Evolutionary conservation across 441 rosid genomes (phyloP).

Genomic region (Jatropha multifida): DNA sequence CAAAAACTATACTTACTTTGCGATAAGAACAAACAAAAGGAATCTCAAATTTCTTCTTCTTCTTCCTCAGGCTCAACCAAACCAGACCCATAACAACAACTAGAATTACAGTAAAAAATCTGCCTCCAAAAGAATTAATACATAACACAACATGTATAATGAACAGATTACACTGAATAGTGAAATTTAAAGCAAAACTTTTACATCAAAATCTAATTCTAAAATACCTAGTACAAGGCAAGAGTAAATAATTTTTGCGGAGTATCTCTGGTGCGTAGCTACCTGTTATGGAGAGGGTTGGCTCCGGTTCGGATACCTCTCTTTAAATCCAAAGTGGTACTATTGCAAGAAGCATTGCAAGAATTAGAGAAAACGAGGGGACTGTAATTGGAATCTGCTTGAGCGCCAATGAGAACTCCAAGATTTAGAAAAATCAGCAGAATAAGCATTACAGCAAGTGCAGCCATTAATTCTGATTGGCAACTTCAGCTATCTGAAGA

Average conservation of each 20-base stretch:
- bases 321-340: slow-evolving; percentile 32
- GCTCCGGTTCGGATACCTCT: slow-evolving; percentile 45
- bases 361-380: slow-evolving; percentile 4
- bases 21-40: not conserved
- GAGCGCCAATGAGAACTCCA: slow-evolving; percentile 3
- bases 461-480: slow-evolving; percentile 19
- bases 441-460: slow-evolving; percentile 21
- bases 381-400: not conserved
- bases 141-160: no score
- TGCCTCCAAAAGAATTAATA: no score
- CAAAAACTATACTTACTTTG: not conserved
- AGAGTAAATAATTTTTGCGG: no score
- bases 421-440: slow-evolving; percentile 28
- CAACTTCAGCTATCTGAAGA: no score
- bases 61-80: not conserved
- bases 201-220: not conserved
- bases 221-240: no score
- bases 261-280: not conserved
- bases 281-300: slow-evolving; percentile 49
- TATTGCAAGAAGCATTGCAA: slow-evolving; percentile 22
- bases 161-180: no score
- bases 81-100: no score
- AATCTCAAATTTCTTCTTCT: not conserved
- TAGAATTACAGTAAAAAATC: no score
- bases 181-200: no score